phyloP scores from a whole-genome alignment of 2,329 filamentous ascomycete species.

The Rhinocladiella similis region DNA sequence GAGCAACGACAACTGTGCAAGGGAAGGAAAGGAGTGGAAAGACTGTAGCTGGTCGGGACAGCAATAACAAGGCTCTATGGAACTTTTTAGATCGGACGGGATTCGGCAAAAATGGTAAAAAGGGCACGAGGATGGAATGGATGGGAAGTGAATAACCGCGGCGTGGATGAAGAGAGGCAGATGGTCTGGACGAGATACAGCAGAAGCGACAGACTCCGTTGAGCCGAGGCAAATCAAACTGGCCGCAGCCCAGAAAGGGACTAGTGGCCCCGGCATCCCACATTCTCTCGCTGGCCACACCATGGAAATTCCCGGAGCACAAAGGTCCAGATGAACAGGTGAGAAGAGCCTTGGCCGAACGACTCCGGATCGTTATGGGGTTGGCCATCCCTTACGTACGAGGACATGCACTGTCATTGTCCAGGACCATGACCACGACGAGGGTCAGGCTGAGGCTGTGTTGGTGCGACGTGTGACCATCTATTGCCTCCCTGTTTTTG shows the following conservation, averaged over 20 bases:
- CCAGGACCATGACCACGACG: too few relatives aligned
- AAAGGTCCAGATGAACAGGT: not conserved
- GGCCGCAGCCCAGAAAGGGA: not conserved
- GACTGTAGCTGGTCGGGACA: slow-evolving; percentile 5
- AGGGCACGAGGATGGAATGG: slow-evolving; percentile 1
- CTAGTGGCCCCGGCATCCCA: not conserved
- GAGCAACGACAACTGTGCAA: slow-evolving; percentile 3
- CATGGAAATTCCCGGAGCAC: not conserved
- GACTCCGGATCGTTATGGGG: not conserved
- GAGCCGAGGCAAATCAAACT: slow-evolving; percentile 12
- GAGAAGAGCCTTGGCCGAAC: too few relatives aligned
- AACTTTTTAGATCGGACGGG: slow-evolving; percentile 22
- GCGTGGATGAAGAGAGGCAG: not conserved
- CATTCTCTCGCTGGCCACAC: not conserved
- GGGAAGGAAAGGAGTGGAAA: slow-evolving; percentile 5
- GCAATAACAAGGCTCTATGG: slow-evolving; percentile 10
- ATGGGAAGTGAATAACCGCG: slow-evolving; percentile 6
- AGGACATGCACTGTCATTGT: not conserved
- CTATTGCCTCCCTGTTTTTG: not conserved
- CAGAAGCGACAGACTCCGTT: slow-evolving; percentile 1
- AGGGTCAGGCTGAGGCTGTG: too few relatives aligned
- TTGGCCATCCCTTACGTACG: not conserved
- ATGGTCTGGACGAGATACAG: not conserved
- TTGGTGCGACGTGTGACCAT: not conserved
- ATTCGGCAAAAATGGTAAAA: slow-evolving; percentile 10